These are phyloP conservation scores for Cadophora luteo-olivacea DNA, from an alignment of 2,329 filamentous ascomycete genomes.

Conservation along the genomic window DNA sequence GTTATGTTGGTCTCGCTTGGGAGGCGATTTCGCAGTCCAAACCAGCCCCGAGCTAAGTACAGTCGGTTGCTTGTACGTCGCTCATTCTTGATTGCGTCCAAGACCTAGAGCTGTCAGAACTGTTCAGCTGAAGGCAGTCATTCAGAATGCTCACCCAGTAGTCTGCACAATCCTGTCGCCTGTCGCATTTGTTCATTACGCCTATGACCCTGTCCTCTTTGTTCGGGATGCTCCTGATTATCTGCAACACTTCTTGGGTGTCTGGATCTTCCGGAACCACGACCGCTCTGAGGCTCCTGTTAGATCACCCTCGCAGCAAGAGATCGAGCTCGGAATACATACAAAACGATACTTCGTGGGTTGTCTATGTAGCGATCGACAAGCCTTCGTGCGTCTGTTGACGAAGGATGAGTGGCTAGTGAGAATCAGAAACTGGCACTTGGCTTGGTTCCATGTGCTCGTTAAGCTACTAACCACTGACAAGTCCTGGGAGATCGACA, in stretches of 20 bases:
- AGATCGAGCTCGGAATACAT: not conserved
- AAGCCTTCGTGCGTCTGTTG: not conserved
- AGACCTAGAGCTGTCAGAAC: slow-evolving; percentile 13
- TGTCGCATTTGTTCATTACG: slow-evolving; percentile 26
- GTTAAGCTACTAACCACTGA: slow-evolving; percentile 45
- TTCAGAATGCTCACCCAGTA: slow-evolving; percentile 19
- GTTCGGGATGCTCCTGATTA: slow-evolving; percentile 18
- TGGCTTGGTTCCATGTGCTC: not conserved
- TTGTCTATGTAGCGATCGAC: slow-evolving; percentile 22
- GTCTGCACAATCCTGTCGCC: slow-evolving; percentile 16
- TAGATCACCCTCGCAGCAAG: not conserved
- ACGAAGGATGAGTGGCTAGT: slow-evolving; percentile 1
- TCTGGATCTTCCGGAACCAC: slow-evolving; percentile 18
- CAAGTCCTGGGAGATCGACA: slow-evolving; percentile 64
- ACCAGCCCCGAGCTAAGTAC: slow-evolving; percentile 22
- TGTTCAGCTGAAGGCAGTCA: not conserved
- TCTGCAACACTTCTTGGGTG: slow-evolving; percentile 23
- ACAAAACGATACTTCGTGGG: slow-evolving; percentile 22
- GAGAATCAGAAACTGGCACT: not conserved
- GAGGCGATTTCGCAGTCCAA: slow-evolving; percentile 23
- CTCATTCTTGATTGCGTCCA: slow-evolving; percentile 24
- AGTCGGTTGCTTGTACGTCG: not conserved
- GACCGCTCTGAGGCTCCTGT: slow-evolving; percentile 4
- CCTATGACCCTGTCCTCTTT: slow-evolving; percentile 23
- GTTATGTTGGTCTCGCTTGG: slow-evolving; percentile 11